Base-by-base conservation (phyloP, 2,329 filamentous ascomycete genomes). In the Alternaria sp. region DNA sequence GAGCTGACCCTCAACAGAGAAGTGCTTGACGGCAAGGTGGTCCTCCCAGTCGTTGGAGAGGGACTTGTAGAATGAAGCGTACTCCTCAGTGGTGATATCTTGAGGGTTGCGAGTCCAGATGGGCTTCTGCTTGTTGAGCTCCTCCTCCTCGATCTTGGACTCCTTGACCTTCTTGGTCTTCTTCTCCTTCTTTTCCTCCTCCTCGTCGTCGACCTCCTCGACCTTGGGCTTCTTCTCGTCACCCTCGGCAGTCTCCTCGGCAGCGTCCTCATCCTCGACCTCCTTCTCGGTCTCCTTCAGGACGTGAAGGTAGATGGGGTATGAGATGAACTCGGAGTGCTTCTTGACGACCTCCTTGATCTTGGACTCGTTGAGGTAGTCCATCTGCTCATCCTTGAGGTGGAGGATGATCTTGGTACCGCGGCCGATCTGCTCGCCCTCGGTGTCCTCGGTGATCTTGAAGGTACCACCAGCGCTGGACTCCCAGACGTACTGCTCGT, bases 261-360 rank as follows among this genome's bases (percentile, higher is more conserved):
- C 82, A 69, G 87, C 89, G 80, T 94, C 92, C 87, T 98, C 94
- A 80, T 98, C 95, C 68, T 94, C 94, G 67, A 98, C 93, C 87
- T 99, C 95, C 78, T 88, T 97, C 92, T 99, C 95, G 70, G 90
- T 94, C 92, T 99, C 95, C 91, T 99, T 99, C 82, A 91, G 84
- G 79, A 99, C 94, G 86, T 99, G 95, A 73, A 99, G 94, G 89
- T 97, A 99, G 91, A 99, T 99, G 80, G 95, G 95, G 89, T 99
- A 99, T 52, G 95, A 98, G 87, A 99, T 99, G 89, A 99, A 99
- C 87, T 99, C 95, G 80, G 95, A 98, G 91, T 99, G 95, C 92
- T 99, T 99, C 93, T 98, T 98, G 88, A 99, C 94, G 71, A 99
- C 94, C 88, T 99, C 95, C 92, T 99, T 99, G 88, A 99, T 91